Base-by-base conservation (phyloP, 345 rosid species). In the Salix suchowensis region DNA sequence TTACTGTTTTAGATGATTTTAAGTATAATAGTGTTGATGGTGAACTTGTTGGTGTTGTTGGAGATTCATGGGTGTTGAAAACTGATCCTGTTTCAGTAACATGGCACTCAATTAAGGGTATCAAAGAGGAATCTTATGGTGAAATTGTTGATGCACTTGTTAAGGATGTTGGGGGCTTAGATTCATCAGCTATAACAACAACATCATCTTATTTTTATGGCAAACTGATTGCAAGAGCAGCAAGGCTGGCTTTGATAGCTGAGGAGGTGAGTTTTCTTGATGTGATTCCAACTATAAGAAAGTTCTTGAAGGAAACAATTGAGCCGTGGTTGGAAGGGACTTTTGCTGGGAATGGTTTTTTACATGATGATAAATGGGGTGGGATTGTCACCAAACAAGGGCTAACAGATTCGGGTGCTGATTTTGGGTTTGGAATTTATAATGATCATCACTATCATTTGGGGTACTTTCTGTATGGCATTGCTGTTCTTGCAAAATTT, bases 251-350 rank as follows among this genome's bases (percentile, higher is more conserved):
- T 78, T 79, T 96, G 75, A 92, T 96, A 61, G 97, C 99, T 0
- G 98, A 93, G 81, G 99, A 93, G 85, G 90, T 96, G 28, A 23
- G 67, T 64, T 83, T 60, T 52, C 86, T 81, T 68, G 94, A 91
- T 73, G 96, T 93, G 71, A 81, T 96, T 58, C 97, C 98, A 0
- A 71, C 74, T 15, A 82, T 96, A 55, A 78, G 83, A 74, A 91
- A 84, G 79, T 92, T 86, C 81, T 68, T 93, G 81, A 93, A 84
- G 92, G 89, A 88, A 72, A 80, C 89, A 72, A 90, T 93, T 73
- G 92, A 87, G 82, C 97, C 97, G 11, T 96, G 99, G 99, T 73
- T 93, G 76, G 87, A 93, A 23, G 98, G 97, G 65, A 89, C 82
- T 7, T 96, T 96, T 66, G 76, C 39, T 54, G 89, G 85, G 28